These are phyloP conservation scores for Phytophthora niederhauseri DNA, from an alignment of 352 stramenopile genomes.

Conservation along the genomic window DNA sequence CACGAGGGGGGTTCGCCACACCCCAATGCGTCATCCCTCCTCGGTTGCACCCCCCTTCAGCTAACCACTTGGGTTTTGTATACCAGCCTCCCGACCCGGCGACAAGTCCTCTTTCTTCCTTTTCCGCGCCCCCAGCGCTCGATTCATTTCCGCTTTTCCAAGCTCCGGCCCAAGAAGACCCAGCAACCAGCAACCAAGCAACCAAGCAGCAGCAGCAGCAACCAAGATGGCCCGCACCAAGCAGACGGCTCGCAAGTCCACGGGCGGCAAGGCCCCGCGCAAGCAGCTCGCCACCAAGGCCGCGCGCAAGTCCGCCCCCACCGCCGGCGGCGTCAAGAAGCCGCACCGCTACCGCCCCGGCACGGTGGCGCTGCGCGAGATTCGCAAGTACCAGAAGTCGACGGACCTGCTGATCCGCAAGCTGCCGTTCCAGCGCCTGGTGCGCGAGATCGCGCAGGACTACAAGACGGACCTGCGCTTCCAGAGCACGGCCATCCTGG, in stretches of 20 bases:
- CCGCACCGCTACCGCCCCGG: conserved; percentile 80
- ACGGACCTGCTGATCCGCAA: conserved; percentile 97
- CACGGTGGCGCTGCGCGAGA: conserved; percentile 94
- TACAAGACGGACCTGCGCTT: conserved; percentile 97
- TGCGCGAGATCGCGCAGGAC: conserved; percentile 96
- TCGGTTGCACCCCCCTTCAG: conserved; percentile 39
- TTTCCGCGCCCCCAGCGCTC: neutral
- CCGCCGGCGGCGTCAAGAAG: conserved; percentile 94
- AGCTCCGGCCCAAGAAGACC: conserved; percentile 20
- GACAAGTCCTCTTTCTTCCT: conserved; percentile 8
- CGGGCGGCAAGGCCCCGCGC: conserved; percentile 93
- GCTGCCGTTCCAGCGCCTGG: conserved; percentile 97
- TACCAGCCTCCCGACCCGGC: conserved; percentile 9
- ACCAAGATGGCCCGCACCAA: conserved; percentile 95
- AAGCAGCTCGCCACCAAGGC: conserved; percentile 95
- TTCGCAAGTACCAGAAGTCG: conserved; percentile 96
- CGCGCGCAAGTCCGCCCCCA: conserved; percentile 91
- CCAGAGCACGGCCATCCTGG: conserved; percentile 94
- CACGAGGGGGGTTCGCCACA: conserved; percentile 1
- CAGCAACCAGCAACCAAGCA: neutral
- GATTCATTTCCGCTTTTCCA: conserved; percentile 49
- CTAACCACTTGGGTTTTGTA: conserved; percentile 47
- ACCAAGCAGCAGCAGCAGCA: neutral
- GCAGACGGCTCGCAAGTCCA: conserved; percentile 97
- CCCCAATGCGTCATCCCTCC: conserved; percentile 24